Percentiles rank a stretch among this genome's conserved stretches.
These are phyloP conservation scores for Dothistroma septosporum DNA, from an alignment of 2,329 filamentous ascomycete genomes.

Conservation along the genomic window DNA sequence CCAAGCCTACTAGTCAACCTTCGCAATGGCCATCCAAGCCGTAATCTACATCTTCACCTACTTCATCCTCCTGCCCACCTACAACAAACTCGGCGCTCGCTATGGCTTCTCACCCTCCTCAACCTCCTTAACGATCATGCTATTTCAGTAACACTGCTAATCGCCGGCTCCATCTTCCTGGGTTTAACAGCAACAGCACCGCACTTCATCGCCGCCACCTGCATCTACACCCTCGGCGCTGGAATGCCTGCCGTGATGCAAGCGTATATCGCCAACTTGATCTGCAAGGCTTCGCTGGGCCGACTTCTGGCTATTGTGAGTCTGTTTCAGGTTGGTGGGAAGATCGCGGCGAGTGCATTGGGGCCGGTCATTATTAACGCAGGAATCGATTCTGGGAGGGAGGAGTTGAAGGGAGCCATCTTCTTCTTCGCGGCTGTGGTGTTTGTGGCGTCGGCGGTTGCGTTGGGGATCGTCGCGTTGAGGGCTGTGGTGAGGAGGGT, in stretches of 20 bases:
- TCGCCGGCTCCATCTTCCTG: conserved; percentile 36
- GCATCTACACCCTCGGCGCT: conserved; percentile 7
- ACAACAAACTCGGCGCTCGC: conserved; percentile 5
- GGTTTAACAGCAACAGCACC: neutral
- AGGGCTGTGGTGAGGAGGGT: neutral
- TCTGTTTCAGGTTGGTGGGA: conserved; percentile 9
- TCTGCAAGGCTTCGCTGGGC: neutral
- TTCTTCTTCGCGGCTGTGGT: conserved; percentile 9
- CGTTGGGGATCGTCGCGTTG: neutral
- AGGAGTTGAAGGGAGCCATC: conserved; percentile 5
- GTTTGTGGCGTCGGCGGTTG: neutral
- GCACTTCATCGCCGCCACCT: conserved; percentile 7
- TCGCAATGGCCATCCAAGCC: conserved; percentile 7
- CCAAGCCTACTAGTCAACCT: neutral
- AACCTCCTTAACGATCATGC: conserved; percentile 8
- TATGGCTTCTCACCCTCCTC: conserved; percentile 1
- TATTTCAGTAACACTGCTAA: conserved; percentile 35
- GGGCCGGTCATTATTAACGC: conserved; percentile 8
- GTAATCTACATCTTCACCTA: conserved; percentile 7
- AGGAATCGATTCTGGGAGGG: conserved; percentile 8
- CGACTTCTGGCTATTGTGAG: conserved; percentile 5
- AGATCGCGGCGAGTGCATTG: conserved; percentile 1
- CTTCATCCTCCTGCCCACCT: conserved; percentile 4
- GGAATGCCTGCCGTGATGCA: conserved; percentile 9
- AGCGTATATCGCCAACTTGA: conserved; percentile 9